Base-by-base conservation (phyloP, 2,329 filamentous ascomycete species). In the Cercospora brassicicola region DNA sequence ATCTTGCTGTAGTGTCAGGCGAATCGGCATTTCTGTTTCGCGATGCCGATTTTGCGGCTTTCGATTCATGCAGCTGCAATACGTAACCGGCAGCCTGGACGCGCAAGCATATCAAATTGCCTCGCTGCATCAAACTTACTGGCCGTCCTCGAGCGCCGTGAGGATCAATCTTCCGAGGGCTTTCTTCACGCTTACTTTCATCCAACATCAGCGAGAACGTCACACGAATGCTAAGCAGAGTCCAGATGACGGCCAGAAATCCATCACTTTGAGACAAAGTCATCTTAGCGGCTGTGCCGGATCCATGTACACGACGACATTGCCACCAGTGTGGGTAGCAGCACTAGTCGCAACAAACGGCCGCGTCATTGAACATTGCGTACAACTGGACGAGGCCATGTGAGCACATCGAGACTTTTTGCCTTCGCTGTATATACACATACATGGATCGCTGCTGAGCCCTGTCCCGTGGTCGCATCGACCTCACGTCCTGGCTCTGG, bases 301-400 rank as follows among this genome's bases (percentile, higher is more conserved):
- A 64, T 20, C 30, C 60, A 18, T 48, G 61, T 26, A 33, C 33
- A 65, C 63, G 28, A 20, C 36, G 63, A 33, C 62, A 59, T 65
- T 42, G 63, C 55, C 63, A 65, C 55, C 31, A 18, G 55, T 45
- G 63, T 51, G 55, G 28, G 36, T 39, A 60, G 26, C 26, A 64
- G 30, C 59, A 56, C 26, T 59, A 26, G 20, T 20, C 31, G 18
- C 60, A 60, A 53, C 53, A 53, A 48, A 53, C 36, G 60, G 64
- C 64, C 64, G 64, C 64, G 64, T 66, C 64, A 66, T 66, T 31
- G 30, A 42, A 33, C 45, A 59, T 64, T 53, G 62, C 53, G 62
- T 64, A 59, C 33, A 33, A 20, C 42, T 39, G 30, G 28, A 39
- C 30, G 20, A 57, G 48, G 48, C 48, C 33, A 45, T 64, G 42